phyloP scores from a whole-genome alignment of 1,284 basidiomycete genomes.

The Fomitopsis betulina region DNA sequence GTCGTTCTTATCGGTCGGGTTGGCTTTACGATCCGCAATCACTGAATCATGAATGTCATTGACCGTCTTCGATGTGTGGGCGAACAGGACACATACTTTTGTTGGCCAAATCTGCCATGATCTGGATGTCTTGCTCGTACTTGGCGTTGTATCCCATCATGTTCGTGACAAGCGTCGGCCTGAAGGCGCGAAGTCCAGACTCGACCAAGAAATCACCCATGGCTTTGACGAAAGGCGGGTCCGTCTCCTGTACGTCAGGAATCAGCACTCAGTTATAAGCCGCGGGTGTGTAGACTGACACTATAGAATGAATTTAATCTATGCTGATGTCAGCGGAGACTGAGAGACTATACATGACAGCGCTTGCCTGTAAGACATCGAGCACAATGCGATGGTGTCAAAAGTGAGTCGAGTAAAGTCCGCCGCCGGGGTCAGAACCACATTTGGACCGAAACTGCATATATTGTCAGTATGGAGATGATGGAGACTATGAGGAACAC shows the following conservation, averaged over 20 bases:
- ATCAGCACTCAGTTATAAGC: neutral
- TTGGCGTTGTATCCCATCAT: slow-evolving; percentile 34
- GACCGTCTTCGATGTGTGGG: neutral
- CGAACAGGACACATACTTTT: slow-evolving; percentile 25
- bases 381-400: slow-evolving; percentile 39
- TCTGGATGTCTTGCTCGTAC: slow-evolving; percentile 34
- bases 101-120: slow-evolving; percentile 35
- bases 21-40: slow-evolving; percentile 32
- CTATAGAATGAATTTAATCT: slow-evolving; percentile 39
- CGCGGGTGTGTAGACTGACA: slow-evolving; percentile 7
- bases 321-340: neutral
- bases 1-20: slow-evolving; percentile 39
- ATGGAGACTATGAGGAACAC: neutral
- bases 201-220: slow-evolving; percentile 42
- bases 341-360: neutral
- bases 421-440: slow-evolving; percentile 37
- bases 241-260: slow-evolving; percentile 17
- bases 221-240: slow-evolving; percentile 38
- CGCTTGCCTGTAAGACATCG: slow-evolving; percentile 38
- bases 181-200: slow-evolving; percentile 29
- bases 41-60: slow-evolving; percentile 17
- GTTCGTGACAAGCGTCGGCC: slow-evolving; percentile 32
- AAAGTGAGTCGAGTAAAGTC: slow-evolving; percentile 46
- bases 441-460: slow-evolving; percentile 36
- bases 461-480: neutral